Percentiles rank a stretch among this genome's conserved stretches.
These are phyloP conservation scores for Blastobotrys americana DNA, from an alignment of 805 yeast genomes.

Conservation along the genomic window DNA sequence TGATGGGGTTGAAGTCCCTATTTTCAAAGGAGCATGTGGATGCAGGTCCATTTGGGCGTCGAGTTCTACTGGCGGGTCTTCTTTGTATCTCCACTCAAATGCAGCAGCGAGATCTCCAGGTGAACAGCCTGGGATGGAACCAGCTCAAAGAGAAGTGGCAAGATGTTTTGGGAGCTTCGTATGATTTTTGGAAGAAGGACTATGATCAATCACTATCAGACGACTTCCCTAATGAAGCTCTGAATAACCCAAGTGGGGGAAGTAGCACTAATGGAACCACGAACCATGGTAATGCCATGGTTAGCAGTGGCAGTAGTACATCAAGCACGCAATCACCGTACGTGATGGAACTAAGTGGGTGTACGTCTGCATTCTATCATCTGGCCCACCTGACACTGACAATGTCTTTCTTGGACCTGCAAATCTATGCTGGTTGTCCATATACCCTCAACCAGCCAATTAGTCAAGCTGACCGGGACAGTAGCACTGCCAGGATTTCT, in stretches of 20 bases:
- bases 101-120: conserved; percentile 61
- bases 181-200: conserved; percentile 50
- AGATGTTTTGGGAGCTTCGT: conserved; percentile 57
- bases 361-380: conserved; percentile 63
- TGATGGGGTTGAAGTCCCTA: conserved; percentile 49
- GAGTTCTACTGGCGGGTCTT: conserved; percentile 58
- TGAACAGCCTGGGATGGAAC: conserved; percentile 39
- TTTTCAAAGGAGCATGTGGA: conserved; percentile 44
- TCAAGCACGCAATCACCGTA: conserved; percentile 3
- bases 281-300: background rate
- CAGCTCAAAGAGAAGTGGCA: conserved; percentile 51
- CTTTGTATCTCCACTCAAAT: conserved; percentile 60
- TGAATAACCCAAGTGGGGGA: background rate
- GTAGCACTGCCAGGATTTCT: conserved; percentile 42
- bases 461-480: conserved; percentile 42
- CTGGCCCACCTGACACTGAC: conserved; percentile 66
- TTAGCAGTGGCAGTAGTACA: background rate
- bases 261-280: background rate
- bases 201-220: conserved; percentile 3
- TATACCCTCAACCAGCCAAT: conserved; percentile 67
- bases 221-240: background rate
- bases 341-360: conserved; percentile 29
- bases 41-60: conserved; percentile 53
- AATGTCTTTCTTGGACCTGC: conserved; percentile 69
- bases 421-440: conserved; percentile 76